phyloP scores from a whole-genome alignment of 257 asterid genomes.

The Orobanche coerulescens region DNA sequence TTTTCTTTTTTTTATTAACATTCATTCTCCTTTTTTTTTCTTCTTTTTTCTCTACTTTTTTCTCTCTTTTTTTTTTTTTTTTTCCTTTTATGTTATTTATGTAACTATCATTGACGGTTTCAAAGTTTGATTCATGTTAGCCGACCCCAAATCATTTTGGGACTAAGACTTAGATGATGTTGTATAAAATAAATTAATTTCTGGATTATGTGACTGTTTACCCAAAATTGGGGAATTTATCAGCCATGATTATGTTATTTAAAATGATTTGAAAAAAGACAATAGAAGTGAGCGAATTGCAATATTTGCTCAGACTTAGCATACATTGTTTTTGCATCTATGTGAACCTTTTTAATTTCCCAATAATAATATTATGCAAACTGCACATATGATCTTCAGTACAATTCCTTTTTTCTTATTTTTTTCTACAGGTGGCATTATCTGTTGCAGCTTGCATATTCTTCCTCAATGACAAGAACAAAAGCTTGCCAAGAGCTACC shows the following conservation, averaged over 20 bases:
- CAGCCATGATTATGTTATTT: background rate
- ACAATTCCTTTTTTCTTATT: constrained; percentile 2
- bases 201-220: background rate
- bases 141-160: too few species aligned
- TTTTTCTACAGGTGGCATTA: constrained; percentile 71
- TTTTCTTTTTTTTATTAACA: too few species aligned
- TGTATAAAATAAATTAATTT: background rate
- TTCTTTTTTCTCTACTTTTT: too few species aligned
- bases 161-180: too few species aligned
- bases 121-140: too few species aligned
- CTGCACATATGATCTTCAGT: background rate
- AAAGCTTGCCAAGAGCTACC: constrained; percentile 74
- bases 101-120: too few species aligned
- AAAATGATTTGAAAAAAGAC: background rate
- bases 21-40: too few species aligned
- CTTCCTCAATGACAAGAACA: constrained; percentile 92
- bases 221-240: background rate
- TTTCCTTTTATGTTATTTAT: too few species aligned
- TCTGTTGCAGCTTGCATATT: constrained; percentile 91
- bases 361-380: background rate
- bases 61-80: too few species aligned
- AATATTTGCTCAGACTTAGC: background rate
- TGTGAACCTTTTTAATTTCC: background rate
- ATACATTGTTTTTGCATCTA: background rate
- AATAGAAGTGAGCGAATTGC: background rate